Conservation (phyloP, 2,329 filamentous ascomycete species). For the Neofusicoccum kwambonambiense region DNA sequence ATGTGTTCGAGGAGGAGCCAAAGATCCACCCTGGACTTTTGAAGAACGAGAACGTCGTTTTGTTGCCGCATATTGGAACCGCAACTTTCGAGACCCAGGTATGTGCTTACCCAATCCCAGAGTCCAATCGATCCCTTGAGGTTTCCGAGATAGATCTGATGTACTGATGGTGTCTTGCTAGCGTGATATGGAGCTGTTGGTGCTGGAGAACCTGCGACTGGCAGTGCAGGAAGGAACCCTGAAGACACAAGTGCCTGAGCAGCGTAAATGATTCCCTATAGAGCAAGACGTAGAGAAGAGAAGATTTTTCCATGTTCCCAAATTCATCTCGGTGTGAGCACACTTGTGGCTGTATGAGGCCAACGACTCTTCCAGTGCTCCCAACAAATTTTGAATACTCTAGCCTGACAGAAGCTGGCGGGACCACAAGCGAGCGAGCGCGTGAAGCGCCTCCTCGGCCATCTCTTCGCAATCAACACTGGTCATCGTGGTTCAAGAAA, state of each 20-base stretch:
- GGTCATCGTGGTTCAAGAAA: too few relatives aligned
- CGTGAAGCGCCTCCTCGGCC: too few relatives aligned
- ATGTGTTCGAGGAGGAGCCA: slow-evolving; percentile 60
- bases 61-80: slow-evolving; percentile 62
- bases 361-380: too few relatives aligned
- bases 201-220: slow-evolving; percentile 57
- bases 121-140: too few relatives aligned
- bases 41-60: slow-evolving; percentile 50
- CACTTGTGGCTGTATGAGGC: too few relatives aligned
- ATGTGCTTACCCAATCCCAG: slow-evolving; percentile 14
- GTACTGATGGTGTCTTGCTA: slow-evolving; percentile 20
- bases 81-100: slow-evolving; percentile 60
- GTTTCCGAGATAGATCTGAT: not conserved
- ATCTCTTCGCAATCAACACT: too few relatives aligned
- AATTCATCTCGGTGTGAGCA: not conserved
- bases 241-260: slow-evolving; percentile 61
- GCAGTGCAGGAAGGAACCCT: slow-evolving; percentile 58
- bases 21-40: slow-evolving; percentile 53
- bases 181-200: slow-evolving; percentile 60
- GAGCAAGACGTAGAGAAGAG: not conserved
- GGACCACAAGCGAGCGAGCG: too few relatives aligned
- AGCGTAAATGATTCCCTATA: slow-evolving; percentile 41
- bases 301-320: not conserved
- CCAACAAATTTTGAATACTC: too few relatives aligned
- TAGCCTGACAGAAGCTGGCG: too few relatives aligned